phyloP scores from a whole-genome alignment of 2,329 filamentous ascomycete species.

The Tolypocladium cylindrosporum region DNA sequence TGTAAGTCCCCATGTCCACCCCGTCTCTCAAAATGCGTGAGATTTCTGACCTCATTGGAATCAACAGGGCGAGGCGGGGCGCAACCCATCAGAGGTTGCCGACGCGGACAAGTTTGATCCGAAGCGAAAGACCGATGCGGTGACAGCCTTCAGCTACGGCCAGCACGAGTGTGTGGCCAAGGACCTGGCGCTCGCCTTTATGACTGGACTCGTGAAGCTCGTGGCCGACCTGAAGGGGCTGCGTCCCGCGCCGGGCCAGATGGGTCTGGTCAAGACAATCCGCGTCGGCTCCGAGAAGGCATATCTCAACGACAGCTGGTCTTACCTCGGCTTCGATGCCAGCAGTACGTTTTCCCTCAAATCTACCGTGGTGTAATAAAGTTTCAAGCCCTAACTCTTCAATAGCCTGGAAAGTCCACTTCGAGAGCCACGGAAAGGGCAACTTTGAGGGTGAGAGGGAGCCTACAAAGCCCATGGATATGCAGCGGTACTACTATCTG shows the following conservation, averaged over 20 bases:
- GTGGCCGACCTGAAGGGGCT: constrained; percentile 31
- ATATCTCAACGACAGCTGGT: constrained; percentile 39
- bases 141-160: constrained; percentile 34
- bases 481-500: neutral
- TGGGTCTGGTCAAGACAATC: constrained; percentile 35
- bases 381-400: neutral
- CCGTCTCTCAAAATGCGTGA: too few relatives aligned
- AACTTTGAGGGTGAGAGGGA: neutral
- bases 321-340: constrained; percentile 31
- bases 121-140: constrained; percentile 25
- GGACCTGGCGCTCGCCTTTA: constrained; percentile 28
- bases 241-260: constrained; percentile 32
- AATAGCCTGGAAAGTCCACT: neutral
- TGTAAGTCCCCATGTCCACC: constrained; percentile 15
- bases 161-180: constrained; percentile 35
- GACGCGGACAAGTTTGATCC: constrained; percentile 30
- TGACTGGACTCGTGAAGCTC: constrained; percentile 32
- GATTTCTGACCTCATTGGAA: neutral
- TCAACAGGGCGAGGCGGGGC: constrained; percentile 24
- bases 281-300: constrained; percentile 25
- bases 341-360: constrained; percentile 27
- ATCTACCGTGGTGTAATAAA: neutral
- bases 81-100: constrained; percentile 25
- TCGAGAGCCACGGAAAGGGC: neutral
- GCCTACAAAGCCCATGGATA: neutral